phyloP scores from a whole-genome alignment of 768 basidiomycete genomes.

The Antrodiella citrinella region DNA sequence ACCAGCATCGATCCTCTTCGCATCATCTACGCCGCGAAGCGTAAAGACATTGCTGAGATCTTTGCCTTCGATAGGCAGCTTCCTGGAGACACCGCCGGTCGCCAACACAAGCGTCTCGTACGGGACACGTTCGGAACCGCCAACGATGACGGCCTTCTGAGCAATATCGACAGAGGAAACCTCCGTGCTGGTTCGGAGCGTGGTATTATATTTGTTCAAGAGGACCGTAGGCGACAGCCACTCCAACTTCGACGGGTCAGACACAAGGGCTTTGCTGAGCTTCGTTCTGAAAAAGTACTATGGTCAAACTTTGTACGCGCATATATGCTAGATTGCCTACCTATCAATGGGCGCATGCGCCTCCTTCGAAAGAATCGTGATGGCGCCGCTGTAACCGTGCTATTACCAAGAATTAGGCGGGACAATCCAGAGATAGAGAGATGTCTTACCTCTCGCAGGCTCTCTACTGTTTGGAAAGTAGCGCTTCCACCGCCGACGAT shows the following conservation, averaged over 20 bases:
- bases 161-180: slow-evolving; percentile 64
- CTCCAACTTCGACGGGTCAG: slow-evolving; percentile 71
- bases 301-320: neutral
- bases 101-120: slow-evolving; percentile 81
- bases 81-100: slow-evolving; percentile 63
- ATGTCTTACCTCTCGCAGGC: slow-evolving; percentile 64
- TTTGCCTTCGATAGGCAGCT: slow-evolving; percentile 69
- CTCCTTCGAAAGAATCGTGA: slow-evolving; percentile 78
- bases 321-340: slow-evolving; percentile 24
- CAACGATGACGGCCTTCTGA: slow-evolving; percentile 55
- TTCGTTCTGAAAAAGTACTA: slow-evolving; percentile 66
- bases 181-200: slow-evolving; percentile 54
- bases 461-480: slow-evolving; percentile 69
- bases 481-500: slow-evolving; percentile 85
- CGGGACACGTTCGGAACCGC: slow-evolving; percentile 42
- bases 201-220: slow-evolving; percentile 65
- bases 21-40: slow-evolving; percentile 61
- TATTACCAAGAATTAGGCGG: slow-evolving; percentile 21
- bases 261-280: slow-evolving; percentile 78
- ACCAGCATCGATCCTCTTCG: slow-evolving; percentile 68
- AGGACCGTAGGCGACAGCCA: slow-evolving; percentile 66
- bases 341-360: slow-evolving; percentile 77
- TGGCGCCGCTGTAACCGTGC: slow-evolving; percentile 71
- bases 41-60: slow-evolving; percentile 73
- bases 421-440: neutral